Evolutionary conservation across 305 asterid genomes (phyloP).

Genomic region (Withania somnifera): DNA sequence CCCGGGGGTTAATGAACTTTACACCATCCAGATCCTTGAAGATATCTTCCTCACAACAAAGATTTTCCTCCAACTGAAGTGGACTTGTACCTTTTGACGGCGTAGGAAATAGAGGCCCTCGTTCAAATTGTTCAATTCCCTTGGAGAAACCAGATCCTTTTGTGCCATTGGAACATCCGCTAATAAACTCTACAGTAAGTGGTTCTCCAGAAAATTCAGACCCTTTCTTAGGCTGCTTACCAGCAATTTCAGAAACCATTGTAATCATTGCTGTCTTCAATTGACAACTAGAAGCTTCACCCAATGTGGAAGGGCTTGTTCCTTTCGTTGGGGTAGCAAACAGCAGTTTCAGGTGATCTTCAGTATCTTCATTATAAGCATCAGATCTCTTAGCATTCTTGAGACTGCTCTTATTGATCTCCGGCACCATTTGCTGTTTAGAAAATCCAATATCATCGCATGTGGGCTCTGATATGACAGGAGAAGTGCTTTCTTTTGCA

Average conservation of each 20-base stretch:
- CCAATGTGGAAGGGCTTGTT: slow-evolving; percentile 5
- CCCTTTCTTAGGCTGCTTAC: neutral
- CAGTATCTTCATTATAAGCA: slow-evolving; percentile 11
- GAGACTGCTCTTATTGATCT: neutral
- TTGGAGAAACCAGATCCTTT: neutral
- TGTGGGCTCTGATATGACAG: neutral
- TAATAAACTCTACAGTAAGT: neutral
- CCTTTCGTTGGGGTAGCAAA: slow-evolving; percentile 29
- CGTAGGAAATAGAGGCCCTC: neutral
- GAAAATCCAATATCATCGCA: neutral
- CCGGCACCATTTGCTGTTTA: neutral
- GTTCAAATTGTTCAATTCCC: neutral
- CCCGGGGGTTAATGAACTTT: neutral
- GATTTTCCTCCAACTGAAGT: neutral
- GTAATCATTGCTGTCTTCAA: slow-evolving; percentile 3
- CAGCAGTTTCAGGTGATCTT: slow-evolving; percentile 22
- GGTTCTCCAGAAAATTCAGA: neutral
- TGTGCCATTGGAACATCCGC: neutral
- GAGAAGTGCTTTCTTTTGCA: neutral
- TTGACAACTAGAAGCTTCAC: slow-evolving; percentile 11
- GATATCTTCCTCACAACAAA: neutral
- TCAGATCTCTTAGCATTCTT: neutral
- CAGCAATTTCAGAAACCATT: neutral
- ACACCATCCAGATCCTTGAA: neutral
- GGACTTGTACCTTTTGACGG: neutral